phyloP scores from a whole-genome alignment of 1,284 basidiomycete genomes.

The Trichosporon sp. region DNA sequence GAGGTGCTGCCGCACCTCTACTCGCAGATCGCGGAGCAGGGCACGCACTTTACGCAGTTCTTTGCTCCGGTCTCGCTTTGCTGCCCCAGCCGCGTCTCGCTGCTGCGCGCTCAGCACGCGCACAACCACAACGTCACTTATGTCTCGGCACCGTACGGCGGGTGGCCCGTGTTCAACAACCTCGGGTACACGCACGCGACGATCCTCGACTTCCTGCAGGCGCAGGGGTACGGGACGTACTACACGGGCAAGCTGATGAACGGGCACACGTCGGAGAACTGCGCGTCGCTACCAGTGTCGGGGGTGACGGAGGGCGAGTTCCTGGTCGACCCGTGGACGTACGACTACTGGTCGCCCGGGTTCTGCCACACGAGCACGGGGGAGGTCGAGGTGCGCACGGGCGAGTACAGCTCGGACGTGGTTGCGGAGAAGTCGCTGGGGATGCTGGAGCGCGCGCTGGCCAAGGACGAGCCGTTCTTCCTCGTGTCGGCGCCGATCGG shows the following conservation, averaged over 20 bases:
- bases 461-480: constrained; percentile 27
- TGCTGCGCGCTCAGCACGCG: constrained; percentile 33
- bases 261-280: constrained; percentile 30
- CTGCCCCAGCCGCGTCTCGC: constrained; percentile 33
- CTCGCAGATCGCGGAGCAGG: constrained; percentile 26
- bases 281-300: constrained; percentile 23
- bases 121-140: constrained; percentile 41
- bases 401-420: constrained; percentile 35
- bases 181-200: constrained; percentile 32
- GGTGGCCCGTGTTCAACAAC: constrained; percentile 36
- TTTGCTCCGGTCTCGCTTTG: constrained; percentile 34
- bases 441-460: constrained; percentile 12
- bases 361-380: constrained; percentile 25
- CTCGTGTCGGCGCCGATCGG: constrained; percentile 15
- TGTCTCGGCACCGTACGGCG: constrained; percentile 31
- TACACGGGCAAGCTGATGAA: constrained; percentile 45
- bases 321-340: constrained; percentile 41
- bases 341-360: constrained; percentile 34
- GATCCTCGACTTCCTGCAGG: constrained; percentile 34
- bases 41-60: constrained; percentile 30
- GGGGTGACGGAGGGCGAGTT: constrained; percentile 30
- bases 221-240: constrained; percentile 34
- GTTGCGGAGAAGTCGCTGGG: constrained; percentile 29
- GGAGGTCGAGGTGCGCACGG: constrained; percentile 23
- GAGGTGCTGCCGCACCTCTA: constrained; percentile 23